These are phyloP conservation scores for Sporothrix euskadiensis DNA, from an alignment of 2,329 filamentous ascomycete genomes.

Conservation along the genomic window DNA sequence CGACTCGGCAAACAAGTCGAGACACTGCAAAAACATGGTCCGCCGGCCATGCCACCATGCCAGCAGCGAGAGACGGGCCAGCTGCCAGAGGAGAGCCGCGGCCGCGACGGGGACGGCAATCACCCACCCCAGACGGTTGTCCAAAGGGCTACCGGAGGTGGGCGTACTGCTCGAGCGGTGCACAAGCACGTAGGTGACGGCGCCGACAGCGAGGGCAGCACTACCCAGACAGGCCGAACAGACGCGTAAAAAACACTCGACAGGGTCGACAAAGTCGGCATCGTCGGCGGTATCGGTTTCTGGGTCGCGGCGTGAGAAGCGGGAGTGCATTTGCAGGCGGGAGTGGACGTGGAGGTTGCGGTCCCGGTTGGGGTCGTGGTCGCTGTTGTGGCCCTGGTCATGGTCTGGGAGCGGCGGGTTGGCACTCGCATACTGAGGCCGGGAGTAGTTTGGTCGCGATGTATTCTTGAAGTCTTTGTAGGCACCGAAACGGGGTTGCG, in stretches of 20 bases:
- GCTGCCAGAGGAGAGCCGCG: constrained; percentile 28
- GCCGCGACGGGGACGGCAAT: constrained; percentile 28
- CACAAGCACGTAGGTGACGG: constrained; percentile 26
- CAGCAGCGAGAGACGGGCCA: constrained; percentile 17
- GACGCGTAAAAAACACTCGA: constrained; percentile 28
- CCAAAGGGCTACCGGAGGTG: constrained; percentile 11
- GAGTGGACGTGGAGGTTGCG: constrained; percentile 22
- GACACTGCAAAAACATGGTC: not conserved
- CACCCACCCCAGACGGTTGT: constrained; percentile 28
- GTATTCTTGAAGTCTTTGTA: not conserved
- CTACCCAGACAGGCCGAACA: constrained; percentile 26
- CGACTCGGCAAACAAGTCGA: constrained; percentile 23
- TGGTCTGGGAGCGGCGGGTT: not conserved
- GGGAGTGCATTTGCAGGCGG: constrained; percentile 20
- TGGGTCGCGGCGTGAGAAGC: not conserved
- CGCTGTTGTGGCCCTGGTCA: not conserved
- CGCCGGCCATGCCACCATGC: not conserved
- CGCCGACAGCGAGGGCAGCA: constrained; percentile 24
- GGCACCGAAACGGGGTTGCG: not conserved
- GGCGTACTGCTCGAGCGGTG: constrained; percentile 18
- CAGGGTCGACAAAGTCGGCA: constrained; percentile 15
- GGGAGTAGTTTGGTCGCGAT: not conserved
- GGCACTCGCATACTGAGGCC: not conserved
- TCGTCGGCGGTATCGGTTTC: not conserved
- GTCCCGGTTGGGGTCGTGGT: not conserved